phyloP scores from a whole-genome alignment of 306 rosid genomes.

The Cercis canadensis region DNA sequence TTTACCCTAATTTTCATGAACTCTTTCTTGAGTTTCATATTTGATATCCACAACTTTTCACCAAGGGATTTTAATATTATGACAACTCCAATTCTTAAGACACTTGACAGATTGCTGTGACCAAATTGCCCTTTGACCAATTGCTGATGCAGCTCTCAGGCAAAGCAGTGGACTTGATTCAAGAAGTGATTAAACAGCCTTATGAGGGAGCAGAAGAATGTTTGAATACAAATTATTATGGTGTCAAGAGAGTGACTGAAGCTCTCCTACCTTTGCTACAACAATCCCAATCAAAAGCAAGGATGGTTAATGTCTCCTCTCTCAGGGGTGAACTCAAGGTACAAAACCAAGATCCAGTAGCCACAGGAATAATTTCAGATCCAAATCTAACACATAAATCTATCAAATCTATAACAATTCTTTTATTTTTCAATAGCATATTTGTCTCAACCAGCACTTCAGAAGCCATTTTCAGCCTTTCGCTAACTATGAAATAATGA shows the following conservation, averaged over 20 bases:
- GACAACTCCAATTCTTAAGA: too few species aligned
- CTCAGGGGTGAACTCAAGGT: conserved; percentile 65
- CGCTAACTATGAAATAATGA: background rate
- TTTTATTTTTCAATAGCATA: too few species aligned
- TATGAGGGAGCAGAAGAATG: conserved; percentile 58
- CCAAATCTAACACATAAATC: too few species aligned
- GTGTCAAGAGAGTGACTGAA: conserved; percentile 58
- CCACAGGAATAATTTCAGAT: background rate
- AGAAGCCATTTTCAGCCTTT: background rate
- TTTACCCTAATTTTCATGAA: too few species aligned
- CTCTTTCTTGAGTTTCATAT: too few species aligned
- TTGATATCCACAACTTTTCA: too few species aligned
- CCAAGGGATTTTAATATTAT: too few species aligned
- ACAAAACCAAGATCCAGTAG: background rate
- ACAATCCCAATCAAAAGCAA: conserved; percentile 52
- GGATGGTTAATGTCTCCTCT: conserved; percentile 64
- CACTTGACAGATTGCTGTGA: too few species aligned
- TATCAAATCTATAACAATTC: too few species aligned
- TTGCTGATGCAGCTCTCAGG: conserved; percentile 51
- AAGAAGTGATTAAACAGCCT: conserved; percentile 43
- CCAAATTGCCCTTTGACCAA: background rate
- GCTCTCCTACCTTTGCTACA: conserved; percentile 64
- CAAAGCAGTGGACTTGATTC: conserved; percentile 37
- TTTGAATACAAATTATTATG: conserved; percentile 58
- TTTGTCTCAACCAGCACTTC: background rate